These are phyloP conservation scores for Monosporascus sp. DNA, from an alignment of 2,329 filamentous ascomycete species.

Conservation along the genomic window DNA sequence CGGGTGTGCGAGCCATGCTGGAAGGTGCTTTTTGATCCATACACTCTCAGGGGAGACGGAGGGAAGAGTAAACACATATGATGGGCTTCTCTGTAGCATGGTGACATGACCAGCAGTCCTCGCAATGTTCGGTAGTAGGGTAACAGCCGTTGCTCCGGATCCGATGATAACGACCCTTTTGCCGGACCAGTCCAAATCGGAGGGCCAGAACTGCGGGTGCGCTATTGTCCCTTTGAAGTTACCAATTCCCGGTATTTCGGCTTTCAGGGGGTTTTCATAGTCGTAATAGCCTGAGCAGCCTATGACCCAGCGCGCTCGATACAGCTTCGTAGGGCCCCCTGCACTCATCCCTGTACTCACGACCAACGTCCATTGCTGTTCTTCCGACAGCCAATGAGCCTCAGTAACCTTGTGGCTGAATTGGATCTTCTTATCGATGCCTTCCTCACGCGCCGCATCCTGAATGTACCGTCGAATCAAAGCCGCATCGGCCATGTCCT, in stretches of 20 bases:
- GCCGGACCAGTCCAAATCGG: slow-evolving; percentile 57
- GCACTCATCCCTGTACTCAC: slow-evolving; percentile 32
- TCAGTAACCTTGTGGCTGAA: slow-evolving; percentile 43
- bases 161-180: slow-evolving; percentile 71
- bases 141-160: slow-evolving; percentile 74
- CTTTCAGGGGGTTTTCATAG: slow-evolving; percentile 49
- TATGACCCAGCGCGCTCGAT: slow-evolving; percentile 52
- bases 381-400: slow-evolving; percentile 49
- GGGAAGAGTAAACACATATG: slow-evolving; percentile 57
- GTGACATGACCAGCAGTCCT: slow-evolving; percentile 62
- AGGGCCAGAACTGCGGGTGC: slow-evolving; percentile 70
- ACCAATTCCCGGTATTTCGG: slow-evolving; percentile 53
- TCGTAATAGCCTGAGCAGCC: slow-evolving; percentile 61
- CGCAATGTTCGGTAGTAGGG: slow-evolving; percentile 65
- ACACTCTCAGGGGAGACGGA: slow-evolving; percentile 32
- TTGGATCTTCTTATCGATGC: slow-evolving; percentile 51
- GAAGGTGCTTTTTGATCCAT: slow-evolving; percentile 35
- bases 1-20: slow-evolving; percentile 35
- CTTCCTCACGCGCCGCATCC: slow-evolving; percentile 42
- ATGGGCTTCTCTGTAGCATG: slow-evolving; percentile 76
- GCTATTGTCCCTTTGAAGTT: slow-evolving; percentile 55
- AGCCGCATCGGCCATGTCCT: slow-evolving; percentile 20
- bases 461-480: slow-evolving; percentile 51
- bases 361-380: slow-evolving; percentile 48
- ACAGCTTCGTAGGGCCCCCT: slow-evolving; percentile 21